Percentiles rank a stretch among this genome's conserved stretches.
Conservation (phyloP, 495 filamentous ascomycete species). For the Elasticomyces elasticus region DNA sequence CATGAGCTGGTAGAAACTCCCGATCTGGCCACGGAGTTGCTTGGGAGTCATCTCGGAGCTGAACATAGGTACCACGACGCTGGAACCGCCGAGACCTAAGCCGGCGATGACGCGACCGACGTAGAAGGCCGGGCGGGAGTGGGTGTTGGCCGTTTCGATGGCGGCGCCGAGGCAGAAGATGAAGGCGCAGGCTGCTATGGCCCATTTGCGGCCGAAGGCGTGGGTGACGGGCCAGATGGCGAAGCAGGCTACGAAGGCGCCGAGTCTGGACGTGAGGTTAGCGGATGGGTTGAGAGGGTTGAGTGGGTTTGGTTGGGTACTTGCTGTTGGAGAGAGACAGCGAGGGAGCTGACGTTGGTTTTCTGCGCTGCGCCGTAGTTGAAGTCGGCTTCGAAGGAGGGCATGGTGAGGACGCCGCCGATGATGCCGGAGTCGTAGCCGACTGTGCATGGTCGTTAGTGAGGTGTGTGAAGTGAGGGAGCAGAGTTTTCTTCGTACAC, state of each 20-base stretch:
- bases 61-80: conserved; percentile 23
- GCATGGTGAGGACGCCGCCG: conserved; percentile 23
- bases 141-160: conserved; percentile 30
- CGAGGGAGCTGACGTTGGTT: conserved; percentile 12
- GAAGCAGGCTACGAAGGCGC: conserved; percentile 20
- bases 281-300: no score
- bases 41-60: conserved; percentile 23
- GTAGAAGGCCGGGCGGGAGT: conserved; percentile 23
- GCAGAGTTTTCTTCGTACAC: conserved; percentile 9
- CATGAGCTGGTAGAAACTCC: conserved; percentile 25
- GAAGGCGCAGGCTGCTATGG: conserved; percentile 19
- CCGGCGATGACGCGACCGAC: conserved; percentile 25
- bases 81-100: conserved; percentile 20
- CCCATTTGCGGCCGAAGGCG: conserved; percentile 15
- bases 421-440: conserved; percentile 21
- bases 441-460: not conserved
- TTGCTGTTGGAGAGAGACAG: conserved; percentile 21
- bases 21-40: conserved; percentile 22
- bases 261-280: no score
- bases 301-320: no score
- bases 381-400: conserved; percentile 18
- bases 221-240: conserved; percentile 17
- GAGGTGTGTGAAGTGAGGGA: not conserved
- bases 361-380: conserved; percentile 1
- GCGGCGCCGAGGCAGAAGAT: conserved; percentile 24